Conservation (phyloP, 176 grass and related monocot species). For the Saccharum officinarum region DNA sequence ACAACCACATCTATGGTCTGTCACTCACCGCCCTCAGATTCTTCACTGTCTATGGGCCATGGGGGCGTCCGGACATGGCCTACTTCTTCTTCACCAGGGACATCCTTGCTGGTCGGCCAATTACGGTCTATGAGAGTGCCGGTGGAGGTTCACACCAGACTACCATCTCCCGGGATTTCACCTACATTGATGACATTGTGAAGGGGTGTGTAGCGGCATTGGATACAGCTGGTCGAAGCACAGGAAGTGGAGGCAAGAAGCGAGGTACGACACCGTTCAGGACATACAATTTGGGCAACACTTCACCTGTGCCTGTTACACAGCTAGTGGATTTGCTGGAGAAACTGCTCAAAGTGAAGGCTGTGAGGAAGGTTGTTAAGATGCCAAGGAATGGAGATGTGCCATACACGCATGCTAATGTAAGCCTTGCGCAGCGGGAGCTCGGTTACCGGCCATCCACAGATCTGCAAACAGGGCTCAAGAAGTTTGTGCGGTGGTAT, state of each 20-base stretch:
- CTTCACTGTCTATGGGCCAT: constrained; percentile 83
- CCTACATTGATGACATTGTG: constrained; percentile 89
- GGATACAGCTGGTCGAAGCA: constrained; percentile 70
- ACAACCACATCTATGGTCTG: constrained; percentile 92
- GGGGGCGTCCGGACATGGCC: constrained; percentile 79
- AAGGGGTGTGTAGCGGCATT: constrained; percentile 75
- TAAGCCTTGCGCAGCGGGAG: constrained; percentile 75
- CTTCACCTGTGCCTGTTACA: constrained; percentile 71
- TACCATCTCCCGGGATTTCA: constrained; percentile 79
- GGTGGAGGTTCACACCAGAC: constrained; percentile 56
- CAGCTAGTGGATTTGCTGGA: constrained; percentile 81
- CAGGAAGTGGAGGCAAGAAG: constrained; percentile 73
- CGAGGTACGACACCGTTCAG: constrained; percentile 64
- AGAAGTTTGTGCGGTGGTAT: constrained; percentile 86
- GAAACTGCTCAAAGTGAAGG: constrained; percentile 86
- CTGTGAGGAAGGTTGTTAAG: constrained; percentile 69
- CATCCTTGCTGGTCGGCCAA: constrained; percentile 66
- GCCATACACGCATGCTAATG: constrained; percentile 82
- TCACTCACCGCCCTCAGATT: constrained; percentile 79
- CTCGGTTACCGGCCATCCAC: constrained; percentile 72
- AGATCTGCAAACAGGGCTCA: constrained; percentile 79
- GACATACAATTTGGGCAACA: constrained; percentile 83
- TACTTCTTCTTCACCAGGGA: constrained; percentile 89
- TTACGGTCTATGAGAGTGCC: constrained; percentile 71
- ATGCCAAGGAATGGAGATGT: constrained; percentile 91